These are phyloP conservation scores for Herpetomonas tarakana DNA, from an alignment of 208 protist species.

Conservation along the genomic window DNA sequence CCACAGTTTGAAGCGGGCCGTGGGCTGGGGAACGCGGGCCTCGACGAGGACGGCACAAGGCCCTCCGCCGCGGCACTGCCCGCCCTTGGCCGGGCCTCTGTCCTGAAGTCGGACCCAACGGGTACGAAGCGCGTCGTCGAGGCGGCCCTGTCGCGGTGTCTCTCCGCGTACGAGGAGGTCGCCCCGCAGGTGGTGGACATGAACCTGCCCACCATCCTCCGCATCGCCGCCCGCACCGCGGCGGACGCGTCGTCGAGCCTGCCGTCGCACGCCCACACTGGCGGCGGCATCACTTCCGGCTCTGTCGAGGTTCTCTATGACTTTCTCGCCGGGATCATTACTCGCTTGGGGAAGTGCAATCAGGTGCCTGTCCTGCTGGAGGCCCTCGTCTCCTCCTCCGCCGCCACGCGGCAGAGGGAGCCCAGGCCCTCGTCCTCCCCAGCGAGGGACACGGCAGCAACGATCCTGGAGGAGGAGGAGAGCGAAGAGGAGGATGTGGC, in stretches of 20 bases:
- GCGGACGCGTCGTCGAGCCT: neutral
- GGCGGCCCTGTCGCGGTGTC: slow-evolving; percentile 53
- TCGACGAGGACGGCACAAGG: neutral
- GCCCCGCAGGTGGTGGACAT: slow-evolving; percentile 87
- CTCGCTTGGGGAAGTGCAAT: slow-evolving; percentile 36
- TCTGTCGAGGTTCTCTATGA: slow-evolving; percentile 1
- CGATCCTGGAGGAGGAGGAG: slow-evolving; percentile 1
- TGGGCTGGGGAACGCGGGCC: neutral
- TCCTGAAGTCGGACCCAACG: slow-evolving; percentile 8
- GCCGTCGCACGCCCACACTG: neutral
- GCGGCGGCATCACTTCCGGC: neutral
- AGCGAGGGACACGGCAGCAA: neutral
- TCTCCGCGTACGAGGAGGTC: slow-evolving; percentile 81
- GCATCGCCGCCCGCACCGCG: slow-evolving; percentile 50
- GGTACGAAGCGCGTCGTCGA: slow-evolving; percentile 17
- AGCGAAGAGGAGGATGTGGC: neutral
- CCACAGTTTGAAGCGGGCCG: slow-evolving; percentile 48
- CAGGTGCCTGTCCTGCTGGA: slow-evolving; percentile 70
- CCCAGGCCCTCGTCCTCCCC: neutral
- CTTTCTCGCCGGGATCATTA: neutral
- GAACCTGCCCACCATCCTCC: slow-evolving; percentile 70
- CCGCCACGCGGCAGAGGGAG: neutral
- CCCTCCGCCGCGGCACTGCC: neutral
- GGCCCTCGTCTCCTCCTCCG: slow-evolving; percentile 26
- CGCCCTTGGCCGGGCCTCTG: slow-evolving; percentile 20